Evolutionary conservation across 1,139 yeast species (phyloP).

Genomic region (Hyphopichia fennica): DNA sequence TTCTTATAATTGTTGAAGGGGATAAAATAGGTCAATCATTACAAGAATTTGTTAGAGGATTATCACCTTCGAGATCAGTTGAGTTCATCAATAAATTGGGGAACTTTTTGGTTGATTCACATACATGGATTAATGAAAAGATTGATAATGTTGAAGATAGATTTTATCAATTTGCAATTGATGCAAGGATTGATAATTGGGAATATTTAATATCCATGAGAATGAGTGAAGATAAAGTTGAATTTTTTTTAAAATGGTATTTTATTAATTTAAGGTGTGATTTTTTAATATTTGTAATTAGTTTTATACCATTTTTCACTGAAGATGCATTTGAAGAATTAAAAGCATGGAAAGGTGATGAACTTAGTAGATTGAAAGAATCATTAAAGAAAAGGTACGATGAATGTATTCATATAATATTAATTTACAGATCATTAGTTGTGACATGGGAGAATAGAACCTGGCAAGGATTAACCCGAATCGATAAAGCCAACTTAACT

Average conservation of each 20-base stretch:
- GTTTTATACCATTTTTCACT: neutral
- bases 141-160: neutral
- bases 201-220: slow-evolving; percentile 1
- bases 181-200: slow-evolving; percentile 1
- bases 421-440: neutral
- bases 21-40: neutral
- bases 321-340: slow-evolving; percentile 1
- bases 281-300: neutral
- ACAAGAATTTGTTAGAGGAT: slow-evolving; percentile 1
- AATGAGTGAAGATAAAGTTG: neutral
- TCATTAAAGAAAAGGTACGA: neutral
- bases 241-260: slow-evolving; percentile 2
- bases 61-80: neutral
- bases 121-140: neutral
- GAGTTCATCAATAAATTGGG: neutral
- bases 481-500: neutral
- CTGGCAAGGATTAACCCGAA: neutral
- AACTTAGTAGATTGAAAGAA: neutral
- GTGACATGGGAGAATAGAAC: neutral
- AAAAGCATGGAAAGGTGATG: slow-evolving; percentile 1
- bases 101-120: neutral
- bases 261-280: neutral
- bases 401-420: neutral
- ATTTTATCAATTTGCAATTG: neutral
- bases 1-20: neutral